Percentiles rank a stretch among this genome's conserved stretches.
Conservation (phyloP, 2,329 filamentous ascomycete species). For the Colletotrichum gigasporum region DNA sequence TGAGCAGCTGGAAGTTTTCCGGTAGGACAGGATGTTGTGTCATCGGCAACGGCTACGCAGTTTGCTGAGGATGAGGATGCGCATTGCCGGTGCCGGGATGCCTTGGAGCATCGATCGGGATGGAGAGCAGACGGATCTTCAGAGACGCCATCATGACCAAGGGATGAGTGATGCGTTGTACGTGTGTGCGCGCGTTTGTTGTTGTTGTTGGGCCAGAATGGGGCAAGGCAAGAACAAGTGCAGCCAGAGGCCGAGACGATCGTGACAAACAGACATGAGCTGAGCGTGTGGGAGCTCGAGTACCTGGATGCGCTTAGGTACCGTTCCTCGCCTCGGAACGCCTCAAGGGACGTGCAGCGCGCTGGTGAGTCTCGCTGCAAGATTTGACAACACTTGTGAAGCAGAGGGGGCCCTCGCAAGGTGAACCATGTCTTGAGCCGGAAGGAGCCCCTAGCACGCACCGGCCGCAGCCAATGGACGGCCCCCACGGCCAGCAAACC, state of each 20-base stretch:
- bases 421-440: constrained; percentile 9
- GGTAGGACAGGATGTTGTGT: constrained; percentile 21
- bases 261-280: not conserved
- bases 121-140: not conserved
- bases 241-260: not conserved
- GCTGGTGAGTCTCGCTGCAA: too few relatives aligned
- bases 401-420: not conserved
- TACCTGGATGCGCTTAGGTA: too few relatives aligned
- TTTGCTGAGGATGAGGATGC: not conserved
- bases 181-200: not conserved
- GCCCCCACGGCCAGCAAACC: too few relatives aligned
- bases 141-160: not conserved
- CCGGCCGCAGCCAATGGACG: not conserved
- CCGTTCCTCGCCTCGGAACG: too few relatives aligned
- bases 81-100: constrained; percentile 6
- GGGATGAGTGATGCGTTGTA: too few relatives aligned
- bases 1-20: constrained; percentile 28
- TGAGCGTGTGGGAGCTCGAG: too few relatives aligned
- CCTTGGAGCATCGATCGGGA: not conserved
- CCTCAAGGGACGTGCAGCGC: too few relatives aligned
- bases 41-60: constrained; percentile 9
- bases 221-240: not conserved
- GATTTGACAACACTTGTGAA: not conserved
- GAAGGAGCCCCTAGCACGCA: constrained; percentile 4
- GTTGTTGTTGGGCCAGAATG: not conserved